Evolutionary conservation across 2,329 filamentous ascomycete species (phyloP).

Genomic region (Ceratocystis cubensis): DNA sequence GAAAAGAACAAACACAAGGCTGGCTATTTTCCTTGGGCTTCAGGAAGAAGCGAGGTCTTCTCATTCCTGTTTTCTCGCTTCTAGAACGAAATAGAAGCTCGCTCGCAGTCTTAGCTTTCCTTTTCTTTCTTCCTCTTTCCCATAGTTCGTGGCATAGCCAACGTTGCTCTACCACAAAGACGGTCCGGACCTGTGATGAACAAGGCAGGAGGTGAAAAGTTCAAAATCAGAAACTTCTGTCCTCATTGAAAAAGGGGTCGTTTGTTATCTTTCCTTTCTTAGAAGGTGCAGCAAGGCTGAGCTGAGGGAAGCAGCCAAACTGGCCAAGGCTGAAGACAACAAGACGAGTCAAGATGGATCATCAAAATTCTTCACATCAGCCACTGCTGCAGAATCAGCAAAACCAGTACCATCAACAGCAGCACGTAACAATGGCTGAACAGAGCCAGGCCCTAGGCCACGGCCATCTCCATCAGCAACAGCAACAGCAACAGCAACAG

Average conservation of each 20-base stretch:
- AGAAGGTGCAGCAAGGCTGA: neutral
- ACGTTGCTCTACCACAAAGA: neutral
- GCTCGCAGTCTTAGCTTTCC: neutral
- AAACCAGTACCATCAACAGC: conserved; percentile 1
- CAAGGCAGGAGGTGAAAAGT: neutral
- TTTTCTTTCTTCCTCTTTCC: neutral
- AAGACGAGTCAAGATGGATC: neutral
- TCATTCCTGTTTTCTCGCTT: conserved; percentile 2
- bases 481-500: too few relatives aligned
- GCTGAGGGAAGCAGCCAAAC: neutral
- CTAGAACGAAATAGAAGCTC: neutral
- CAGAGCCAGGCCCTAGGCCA: neutral
- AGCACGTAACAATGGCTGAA: neutral
- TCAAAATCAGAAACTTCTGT: neutral
- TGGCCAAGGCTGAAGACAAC: neutral
- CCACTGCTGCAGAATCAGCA: neutral
- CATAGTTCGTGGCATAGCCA: neutral
- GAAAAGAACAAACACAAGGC: too few relatives aligned
- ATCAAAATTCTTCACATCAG: neutral
- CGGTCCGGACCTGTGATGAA: neutral
- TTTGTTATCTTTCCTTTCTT: neutral
- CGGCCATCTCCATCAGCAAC: neutral
- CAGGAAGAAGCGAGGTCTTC: neutral
- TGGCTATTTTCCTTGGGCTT: neutral
- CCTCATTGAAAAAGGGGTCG: neutral